These are phyloP conservation scores for Agaricus blazei DNA, from an alignment of 768 basidiomycete genomes.

Conservation along the genomic window DNA sequence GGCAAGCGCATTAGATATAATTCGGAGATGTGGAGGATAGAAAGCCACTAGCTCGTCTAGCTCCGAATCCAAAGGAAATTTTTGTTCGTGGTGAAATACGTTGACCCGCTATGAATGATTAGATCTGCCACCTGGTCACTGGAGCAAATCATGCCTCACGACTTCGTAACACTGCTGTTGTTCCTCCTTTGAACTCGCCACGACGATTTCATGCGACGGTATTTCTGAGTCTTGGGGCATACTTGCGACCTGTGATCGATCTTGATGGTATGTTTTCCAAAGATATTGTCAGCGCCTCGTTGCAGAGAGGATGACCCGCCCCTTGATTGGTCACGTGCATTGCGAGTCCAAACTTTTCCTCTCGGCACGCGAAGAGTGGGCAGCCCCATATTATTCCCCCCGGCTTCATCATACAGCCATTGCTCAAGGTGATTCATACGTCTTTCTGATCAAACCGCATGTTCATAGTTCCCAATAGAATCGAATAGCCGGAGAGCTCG, in stretches of 20 bases:
- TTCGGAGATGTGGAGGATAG: not conserved
- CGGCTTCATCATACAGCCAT: slow-evolving; percentile 1
- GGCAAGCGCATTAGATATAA: slow-evolving; percentile 2
- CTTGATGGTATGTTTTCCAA: not conserved
- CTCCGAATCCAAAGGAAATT: slow-evolving; percentile 70
- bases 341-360: not conserved
- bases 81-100: slow-evolving; percentile 64
- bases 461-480: not conserved
- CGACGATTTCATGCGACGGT: slow-evolving; percentile 56
- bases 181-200: slow-evolving; percentile 40
- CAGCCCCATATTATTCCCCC: not conserved
- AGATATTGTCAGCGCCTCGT: not conserved
- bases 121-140: not conserved
- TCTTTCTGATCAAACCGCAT: not conserved
- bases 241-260: not conserved
- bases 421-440: slow-evolving; percentile 14
- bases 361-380: not conserved
- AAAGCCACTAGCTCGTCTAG: slow-evolving; percentile 57
- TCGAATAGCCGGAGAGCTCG: slow-evolving; percentile 16
- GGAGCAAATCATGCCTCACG: slow-evolving; percentile 19
- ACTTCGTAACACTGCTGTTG: slow-evolving; percentile 64
- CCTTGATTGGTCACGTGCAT: not conserved
- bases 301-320: not conserved
- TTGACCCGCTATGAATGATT: slow-evolving; percentile 31
- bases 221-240: slow-evolving; percentile 1